Evolutionary conservation across 176 grass and related monocot genomes (phyloP), one percentile per base, ranked within the genome.

Genomic region (Thinopyrum elongatum): DNA sequence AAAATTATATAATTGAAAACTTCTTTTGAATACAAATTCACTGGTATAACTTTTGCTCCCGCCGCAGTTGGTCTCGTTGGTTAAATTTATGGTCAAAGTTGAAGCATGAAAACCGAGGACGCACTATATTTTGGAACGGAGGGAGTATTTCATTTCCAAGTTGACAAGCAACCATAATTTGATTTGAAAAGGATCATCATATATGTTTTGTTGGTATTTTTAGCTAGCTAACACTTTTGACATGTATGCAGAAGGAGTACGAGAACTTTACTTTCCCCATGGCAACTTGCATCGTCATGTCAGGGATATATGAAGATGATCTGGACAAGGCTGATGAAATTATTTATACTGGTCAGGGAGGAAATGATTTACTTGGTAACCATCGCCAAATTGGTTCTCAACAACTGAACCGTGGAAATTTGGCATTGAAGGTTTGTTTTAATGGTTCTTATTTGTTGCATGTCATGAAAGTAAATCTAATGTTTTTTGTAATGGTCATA

Each of bases 301-400:
- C 96, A 2, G 96, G 96, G 22, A 93, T 95, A 80, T 98, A 98
- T 57, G 96, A 98, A 82, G 93, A 98, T 89, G 93, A 98, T 82
- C 68, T 88, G 34, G 96, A 98, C 68, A 94, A 94, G 22, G 84
- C 88, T 1, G 84, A 98, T 76, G 90, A 90, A n/a, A 93, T 98
- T 65, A 83, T 95, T 80, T 98, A 98, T 66, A 98, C 96, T 3
- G 96, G 96, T 29, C 96, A 98, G 85, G 96, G 96, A 22, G 96
- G 96, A 25, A 90, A 95, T 33, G 90, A 98, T 94, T 89, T 98
- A 65, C 93, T 98, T 72, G 96, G 96, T 46, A 98, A 94, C 44
- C 94, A 95, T 81, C 84, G 89, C 10, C 96, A 95, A 83, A 89
- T 94, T 34, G 21, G 83, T 3, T 94, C 94, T 85, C 96, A 98